Conservation (phyloP, 352 stramenopile genomes). For the Pythium rhizo-oryzae region DNA sequence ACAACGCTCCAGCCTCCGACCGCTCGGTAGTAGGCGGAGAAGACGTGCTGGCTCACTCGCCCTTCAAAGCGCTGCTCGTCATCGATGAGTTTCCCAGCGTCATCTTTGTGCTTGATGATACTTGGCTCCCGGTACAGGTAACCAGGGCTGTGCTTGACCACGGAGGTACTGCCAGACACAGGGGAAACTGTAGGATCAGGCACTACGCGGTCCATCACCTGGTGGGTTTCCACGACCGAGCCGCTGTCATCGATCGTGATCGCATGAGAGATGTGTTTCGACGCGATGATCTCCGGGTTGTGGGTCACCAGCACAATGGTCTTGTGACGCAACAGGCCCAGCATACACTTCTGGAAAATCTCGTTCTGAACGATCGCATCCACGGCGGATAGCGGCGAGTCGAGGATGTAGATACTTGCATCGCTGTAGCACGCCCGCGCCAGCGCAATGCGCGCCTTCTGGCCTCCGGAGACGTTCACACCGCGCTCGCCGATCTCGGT, state of each 20-base stretch:
- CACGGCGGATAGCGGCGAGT: slow-evolving; percentile 90
- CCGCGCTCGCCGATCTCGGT: slow-evolving; percentile 64
- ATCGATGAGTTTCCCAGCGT: slow-evolving; percentile 22
- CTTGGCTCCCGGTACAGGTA: not conserved
- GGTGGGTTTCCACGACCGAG: slow-evolving; percentile 40
- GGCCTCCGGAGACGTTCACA: slow-evolving; percentile 53
- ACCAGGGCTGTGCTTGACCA: not conserved
- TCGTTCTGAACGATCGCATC: slow-evolving; percentile 91
- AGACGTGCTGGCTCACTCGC: slow-evolving; percentile 35
- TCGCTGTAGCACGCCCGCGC: slow-evolving; percentile 63
- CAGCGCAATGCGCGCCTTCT: slow-evolving; percentile 56
- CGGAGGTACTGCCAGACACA: not conserved
- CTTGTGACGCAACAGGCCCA: slow-evolving; percentile 22
- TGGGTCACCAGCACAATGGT: slow-evolving; percentile 30
- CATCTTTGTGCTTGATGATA: not conserved
- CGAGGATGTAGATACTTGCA: slow-evolving; percentile 76
- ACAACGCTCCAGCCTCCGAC: slow-evolving; percentile 44
- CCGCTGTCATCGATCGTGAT: slow-evolving; percentile 18
- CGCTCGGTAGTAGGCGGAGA: slow-evolving; percentile 41
- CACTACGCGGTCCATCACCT: slow-evolving; percentile 44
- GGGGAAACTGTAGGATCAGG: slow-evolving; percentile 38
- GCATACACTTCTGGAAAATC: slow-evolving; percentile 62
- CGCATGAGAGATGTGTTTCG: slow-evolving; percentile 14
- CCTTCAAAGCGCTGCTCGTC: slow-evolving; percentile 36
- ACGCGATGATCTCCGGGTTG: slow-evolving; percentile 28